Conservation (phyloP, 2,329 filamentous ascomycete genomes). For the Colletotrichum melonis region DNA sequence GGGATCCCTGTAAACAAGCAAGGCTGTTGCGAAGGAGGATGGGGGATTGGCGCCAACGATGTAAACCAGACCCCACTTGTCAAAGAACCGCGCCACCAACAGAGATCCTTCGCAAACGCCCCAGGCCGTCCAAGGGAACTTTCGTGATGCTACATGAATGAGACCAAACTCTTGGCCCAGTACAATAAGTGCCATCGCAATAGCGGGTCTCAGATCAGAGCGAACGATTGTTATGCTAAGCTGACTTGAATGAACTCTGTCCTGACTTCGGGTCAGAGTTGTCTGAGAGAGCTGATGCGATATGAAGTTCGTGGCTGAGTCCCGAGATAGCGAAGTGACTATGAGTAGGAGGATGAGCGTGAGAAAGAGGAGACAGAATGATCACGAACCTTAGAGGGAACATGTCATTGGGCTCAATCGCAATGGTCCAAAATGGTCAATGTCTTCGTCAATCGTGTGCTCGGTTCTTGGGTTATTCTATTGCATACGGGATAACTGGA, state of each 20-base stretch:
- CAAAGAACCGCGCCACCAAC: slow-evolving; percentile 6
- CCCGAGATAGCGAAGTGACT: not conserved
- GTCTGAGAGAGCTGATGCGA: not conserved
- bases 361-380: not conserved
- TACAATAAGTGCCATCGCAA: not conserved
- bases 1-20: not conserved
- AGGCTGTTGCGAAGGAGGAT: slow-evolving; percentile 21
- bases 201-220: not conserved
- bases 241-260: not conserved
- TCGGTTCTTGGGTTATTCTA: too few species aligned
- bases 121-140: not conserved
- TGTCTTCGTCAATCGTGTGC: not conserved
- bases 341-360: not conserved
- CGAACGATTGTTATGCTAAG: not conserved
- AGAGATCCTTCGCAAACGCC: slow-evolving; percentile 12
- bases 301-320: not conserved
- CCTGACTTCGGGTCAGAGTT: not conserved
- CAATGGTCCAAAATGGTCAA: not conserved
- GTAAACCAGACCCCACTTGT: not conserved
- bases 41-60: not conserved
- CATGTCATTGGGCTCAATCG: not conserved
- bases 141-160: not conserved
- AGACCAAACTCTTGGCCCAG: not conserved
- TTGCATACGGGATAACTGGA: not conserved
- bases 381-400: not conserved